These are phyloP conservation scores for Bifiguratus adelaidae DNA, from an alignment of 192 early-diverging fungal genomes.

Conservation along the genomic window DNA sequence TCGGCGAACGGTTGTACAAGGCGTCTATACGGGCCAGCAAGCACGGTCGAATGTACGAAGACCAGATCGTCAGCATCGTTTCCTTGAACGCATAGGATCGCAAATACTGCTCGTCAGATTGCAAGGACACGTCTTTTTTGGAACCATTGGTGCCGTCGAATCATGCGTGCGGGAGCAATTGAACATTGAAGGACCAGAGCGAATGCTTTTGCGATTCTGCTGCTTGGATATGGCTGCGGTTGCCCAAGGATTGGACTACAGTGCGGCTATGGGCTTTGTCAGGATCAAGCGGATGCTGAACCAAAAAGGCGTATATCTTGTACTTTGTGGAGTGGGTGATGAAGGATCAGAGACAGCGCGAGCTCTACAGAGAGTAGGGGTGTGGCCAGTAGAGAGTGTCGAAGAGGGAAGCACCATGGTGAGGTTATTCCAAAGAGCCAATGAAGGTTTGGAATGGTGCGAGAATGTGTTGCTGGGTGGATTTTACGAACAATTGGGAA, in stretches of 20 bases:
- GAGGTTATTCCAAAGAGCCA: slow-evolving; percentile 65
- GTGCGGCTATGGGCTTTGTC: slow-evolving; percentile 80
- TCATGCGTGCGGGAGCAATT: slow-evolving; percentile 52
- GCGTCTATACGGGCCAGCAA: slow-evolving; percentile 50
- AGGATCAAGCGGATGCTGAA: slow-evolving; percentile 67
- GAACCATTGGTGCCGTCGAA: slow-evolving; percentile 78
- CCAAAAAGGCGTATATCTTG: slow-evolving; percentile 65
- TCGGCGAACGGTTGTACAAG: slow-evolving; percentile 47
- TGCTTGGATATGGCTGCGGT: slow-evolving; percentile 80
- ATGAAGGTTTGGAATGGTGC: slow-evolving; percentile 87
- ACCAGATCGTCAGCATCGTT: slow-evolving; percentile 77
- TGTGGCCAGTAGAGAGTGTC: slow-evolving; percentile 31
- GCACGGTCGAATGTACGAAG: slow-evolving; percentile 82
- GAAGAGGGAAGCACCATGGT: slow-evolving; percentile 47
- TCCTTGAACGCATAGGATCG: slow-evolving; percentile 68
- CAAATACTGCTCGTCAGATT: slow-evolving; percentile 83
- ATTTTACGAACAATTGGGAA: no score
- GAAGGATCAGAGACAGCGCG: slow-evolving; percentile 55
- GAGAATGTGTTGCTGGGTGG: slow-evolving; percentile 82
- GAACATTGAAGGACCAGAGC: slow-evolving; percentile 48
- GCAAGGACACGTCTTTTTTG: slow-evolving; percentile 96
- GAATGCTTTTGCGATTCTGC: slow-evolving; percentile 68
- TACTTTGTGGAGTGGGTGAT: slow-evolving; percentile 63
- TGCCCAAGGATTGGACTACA: slow-evolving; percentile 85
- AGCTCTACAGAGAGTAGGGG: slow-evolving; percentile 48